Conservation (phyloP, 495 filamentous ascomycete genomes). For the Xylaria longipes region DNA sequence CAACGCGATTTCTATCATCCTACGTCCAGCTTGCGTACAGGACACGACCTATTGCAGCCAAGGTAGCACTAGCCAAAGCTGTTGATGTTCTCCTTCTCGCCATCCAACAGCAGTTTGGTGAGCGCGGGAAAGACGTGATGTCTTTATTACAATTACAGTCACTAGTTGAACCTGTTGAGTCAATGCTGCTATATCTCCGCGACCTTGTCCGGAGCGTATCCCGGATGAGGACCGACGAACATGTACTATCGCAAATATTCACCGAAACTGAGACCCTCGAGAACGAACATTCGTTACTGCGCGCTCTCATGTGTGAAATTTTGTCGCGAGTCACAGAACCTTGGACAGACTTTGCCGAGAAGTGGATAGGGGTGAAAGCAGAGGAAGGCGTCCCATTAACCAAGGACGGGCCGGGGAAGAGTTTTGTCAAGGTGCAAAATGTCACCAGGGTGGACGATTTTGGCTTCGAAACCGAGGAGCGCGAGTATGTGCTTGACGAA, state of each 20-base stretch:
- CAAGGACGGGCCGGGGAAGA: slow-evolving; percentile 52
- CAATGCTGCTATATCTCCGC: slow-evolving; percentile 67
- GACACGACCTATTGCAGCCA: slow-evolving; percentile 53
- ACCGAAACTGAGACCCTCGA: slow-evolving; percentile 67
- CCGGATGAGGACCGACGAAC: slow-evolving; percentile 65
- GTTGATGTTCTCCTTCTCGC: slow-evolving; percentile 61
- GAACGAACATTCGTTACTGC: slow-evolving; percentile 65
- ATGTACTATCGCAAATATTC: slow-evolving; percentile 71
- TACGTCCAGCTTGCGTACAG: slow-evolving; percentile 60
- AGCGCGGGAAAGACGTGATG: slow-evolving; percentile 43
- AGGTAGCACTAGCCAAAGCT: slow-evolving; percentile 67
- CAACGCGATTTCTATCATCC: slow-evolving; percentile 56
- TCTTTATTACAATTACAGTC: slow-evolving; percentile 74
- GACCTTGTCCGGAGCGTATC: slow-evolving; percentile 63
- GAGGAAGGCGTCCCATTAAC: slow-evolving; percentile 58
- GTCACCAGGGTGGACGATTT: slow-evolving; percentile 61
- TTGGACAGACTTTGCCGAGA: slow-evolving; percentile 74
- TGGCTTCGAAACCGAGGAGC: slow-evolving; percentile 55
- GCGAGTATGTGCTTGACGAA: slow-evolving; percentile 66
- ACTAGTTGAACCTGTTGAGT: slow-evolving; percentile 66
- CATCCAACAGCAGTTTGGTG: slow-evolving; percentile 62
- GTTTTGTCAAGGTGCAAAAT: slow-evolving; percentile 68
- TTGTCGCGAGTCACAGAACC: slow-evolving; percentile 68
- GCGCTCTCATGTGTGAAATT: slow-evolving; percentile 68
- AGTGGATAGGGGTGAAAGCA: slow-evolving; percentile 76